Evolutionary conservation across 1,284 basidiomycete species (phyloP), one percentile per base, ranked within the genome.

Genomic region (Quambalaria eucalypti): DNA sequence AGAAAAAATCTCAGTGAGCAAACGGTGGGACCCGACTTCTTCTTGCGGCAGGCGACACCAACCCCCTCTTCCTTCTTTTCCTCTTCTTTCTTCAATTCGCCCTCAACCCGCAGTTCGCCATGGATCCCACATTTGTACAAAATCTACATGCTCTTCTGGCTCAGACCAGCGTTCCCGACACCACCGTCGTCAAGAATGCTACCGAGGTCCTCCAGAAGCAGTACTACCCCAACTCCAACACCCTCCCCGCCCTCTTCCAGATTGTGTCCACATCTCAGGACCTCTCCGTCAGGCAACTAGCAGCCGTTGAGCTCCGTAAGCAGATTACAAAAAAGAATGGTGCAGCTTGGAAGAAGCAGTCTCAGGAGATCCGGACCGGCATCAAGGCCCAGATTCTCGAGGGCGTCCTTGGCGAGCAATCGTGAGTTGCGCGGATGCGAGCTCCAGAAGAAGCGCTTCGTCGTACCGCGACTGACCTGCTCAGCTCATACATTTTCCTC

Each of bases 301-400:
- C 92, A 50, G 90, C 92, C n/a, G 92, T 98, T 56, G 95, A 99
- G 79, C 81, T 97, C 72, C 82, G 95, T 66, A 99, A 99, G 81
- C 87, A 93, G 60, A 83, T 98, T 56, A 78, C 81, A 26, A 82
- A 85, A 76, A 86, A 86, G 70, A 87, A 86, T 65, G 87, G 87
- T 53, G 85, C 84, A 76, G 79, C 92, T 38, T 97, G 95, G 93
- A 81, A 84, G 38, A 81, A 84, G 67, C 82, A 90, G 54, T 78
- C 84, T 42, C 82, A 83, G 72, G 79, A 82, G 48, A 81, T 87
- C 60, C 85, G 93, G 51, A 80, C 84, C 63, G 82, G 88, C 73
- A 90, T 98, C 79, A 99, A 97, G 80, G 77, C 78, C 52, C 85
- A 87, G 73, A 79, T 97, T 36, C 86, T 93, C 16, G 81, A 87